phyloP scores from a whole-genome alignment of 768 basidiomycete species.

The Leccinum subtestaceum region DNA sequence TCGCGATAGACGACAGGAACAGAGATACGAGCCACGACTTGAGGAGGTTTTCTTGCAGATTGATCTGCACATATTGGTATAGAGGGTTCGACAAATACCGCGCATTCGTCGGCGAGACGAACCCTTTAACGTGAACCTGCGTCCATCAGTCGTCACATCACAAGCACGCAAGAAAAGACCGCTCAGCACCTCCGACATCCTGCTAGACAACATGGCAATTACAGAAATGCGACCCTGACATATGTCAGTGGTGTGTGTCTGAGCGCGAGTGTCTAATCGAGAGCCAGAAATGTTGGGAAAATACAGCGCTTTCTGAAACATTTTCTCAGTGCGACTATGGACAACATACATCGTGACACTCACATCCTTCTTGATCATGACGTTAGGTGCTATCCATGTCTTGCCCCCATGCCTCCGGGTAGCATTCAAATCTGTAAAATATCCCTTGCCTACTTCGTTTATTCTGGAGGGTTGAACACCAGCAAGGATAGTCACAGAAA shows the following conservation, averaged over 20 bases:
- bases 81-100: constrained; percentile 53
- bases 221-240: constrained; percentile 75
- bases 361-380: constrained; percentile 88
- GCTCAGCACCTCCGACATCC: constrained; percentile 74
- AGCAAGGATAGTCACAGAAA: not conserved
- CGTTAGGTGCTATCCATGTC: constrained; percentile 88
- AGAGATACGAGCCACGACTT: constrained; percentile 88
- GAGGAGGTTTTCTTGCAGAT: constrained; percentile 90
- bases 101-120: constrained; percentile 53
- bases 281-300: constrained; percentile 84
- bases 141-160: not conserved
- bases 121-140: constrained; percentile 78
- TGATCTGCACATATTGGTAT: constrained; percentile 81
- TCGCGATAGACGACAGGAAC: constrained; percentile 73
- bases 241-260: constrained; percentile 74
- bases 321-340: not conserved
- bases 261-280: constrained; percentile 51
- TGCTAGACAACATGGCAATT: constrained; percentile 78
- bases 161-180: not conserved
- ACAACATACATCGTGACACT: constrained; percentile 29
- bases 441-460: constrained; percentile 70
- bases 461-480: constrained; percentile 38
- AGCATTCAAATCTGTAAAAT: constrained; percentile 84
- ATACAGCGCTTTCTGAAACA: constrained; percentile 78
- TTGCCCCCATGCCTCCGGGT: constrained; percentile 86